Base-by-base conservation (phyloP, 345 rosid species). In the Camelina sativa region DNA sequence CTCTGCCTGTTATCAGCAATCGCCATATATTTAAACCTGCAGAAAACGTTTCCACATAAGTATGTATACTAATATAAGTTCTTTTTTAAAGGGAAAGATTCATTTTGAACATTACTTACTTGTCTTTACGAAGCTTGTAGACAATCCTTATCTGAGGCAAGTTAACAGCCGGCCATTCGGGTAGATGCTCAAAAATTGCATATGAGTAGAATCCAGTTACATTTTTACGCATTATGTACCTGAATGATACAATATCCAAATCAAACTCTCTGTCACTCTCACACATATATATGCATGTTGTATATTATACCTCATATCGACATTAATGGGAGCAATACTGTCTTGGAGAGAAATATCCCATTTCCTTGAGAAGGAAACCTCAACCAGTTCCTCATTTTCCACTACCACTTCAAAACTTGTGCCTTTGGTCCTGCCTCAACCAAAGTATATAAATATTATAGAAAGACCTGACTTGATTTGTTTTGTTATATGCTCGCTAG, bases 21-120 rank as follows among this genome's bases (percentile, higher is more conserved):
- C 11, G 80, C 91, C 98, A 93, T 89, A 62, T 86, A 91, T 20
- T 78, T 85, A 80, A 93, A 91, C 84, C 98, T 93, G n/a, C 22
- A 41, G 3, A 0, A 7, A 46, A 15, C 0, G 2, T 35, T 1
- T 13, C 46, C 52, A 38, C 58, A 37, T 55, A 30, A 77, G 37
- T 63, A 40, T 71, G 19, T 38, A 16, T 47, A 38, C 37, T 55
- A 30, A 3, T 30, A 60, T 52, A 38, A 67, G 38, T 23, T 28
- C 4, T 28, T 28, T 28, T 28, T 60, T 37, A 3, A 30, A 60
- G 43, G 62, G 61, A 67, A 40, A 38, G 0, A 0, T 11, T 34
- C 11, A 30, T 9, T 38, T 30, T 22, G 47, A 61, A 55, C 69
- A 62, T 50, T 53, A 57, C n/a, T 61, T 68, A 46, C 97, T 82